Conservation (phyloP, 352 stramenopile species). For the Porosira glacialis region DNA sequence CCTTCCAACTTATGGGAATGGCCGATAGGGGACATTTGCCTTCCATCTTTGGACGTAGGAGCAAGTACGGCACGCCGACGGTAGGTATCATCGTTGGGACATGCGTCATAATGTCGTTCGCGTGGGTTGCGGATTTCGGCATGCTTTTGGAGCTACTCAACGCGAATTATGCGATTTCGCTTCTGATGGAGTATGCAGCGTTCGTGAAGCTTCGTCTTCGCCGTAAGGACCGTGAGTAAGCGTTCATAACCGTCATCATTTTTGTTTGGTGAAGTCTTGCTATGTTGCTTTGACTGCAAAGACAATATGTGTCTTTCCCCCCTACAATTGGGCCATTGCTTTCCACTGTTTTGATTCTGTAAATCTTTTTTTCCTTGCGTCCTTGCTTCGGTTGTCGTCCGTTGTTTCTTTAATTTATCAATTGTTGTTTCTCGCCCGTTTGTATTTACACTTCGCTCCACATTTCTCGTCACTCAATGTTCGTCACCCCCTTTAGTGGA, state of each 20-base stretch:
- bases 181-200: constrained; percentile 87
- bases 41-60: constrained; percentile 85
- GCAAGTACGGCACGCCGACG: constrained; percentile 78
- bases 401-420: no score
- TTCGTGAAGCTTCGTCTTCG: constrained; percentile 83
- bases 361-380: neutral
- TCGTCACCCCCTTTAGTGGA: no score
- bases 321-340: neutral
- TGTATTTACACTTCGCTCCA: no score
- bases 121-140: constrained; percentile 83
- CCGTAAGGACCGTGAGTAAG: constrained; percentile 31
- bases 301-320: constrained; percentile 8
- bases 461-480: no score
- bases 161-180: constrained; percentile 87
- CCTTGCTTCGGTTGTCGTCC: constrained; percentile 17
- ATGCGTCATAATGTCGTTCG: constrained; percentile 83
- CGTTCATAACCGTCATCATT: no score
- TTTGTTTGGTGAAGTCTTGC: no score
- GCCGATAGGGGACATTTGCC: constrained; percentile 83
- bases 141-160: constrained; percentile 85
- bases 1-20: constrained; percentile 87
- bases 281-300: no score
- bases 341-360: neutral
- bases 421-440: no score
- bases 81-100: constrained; percentile 85